Evolutionary conservation across 495 filamentous ascomycete species (phyloP).

Genomic region (Delitschia confertaspora): DNA sequence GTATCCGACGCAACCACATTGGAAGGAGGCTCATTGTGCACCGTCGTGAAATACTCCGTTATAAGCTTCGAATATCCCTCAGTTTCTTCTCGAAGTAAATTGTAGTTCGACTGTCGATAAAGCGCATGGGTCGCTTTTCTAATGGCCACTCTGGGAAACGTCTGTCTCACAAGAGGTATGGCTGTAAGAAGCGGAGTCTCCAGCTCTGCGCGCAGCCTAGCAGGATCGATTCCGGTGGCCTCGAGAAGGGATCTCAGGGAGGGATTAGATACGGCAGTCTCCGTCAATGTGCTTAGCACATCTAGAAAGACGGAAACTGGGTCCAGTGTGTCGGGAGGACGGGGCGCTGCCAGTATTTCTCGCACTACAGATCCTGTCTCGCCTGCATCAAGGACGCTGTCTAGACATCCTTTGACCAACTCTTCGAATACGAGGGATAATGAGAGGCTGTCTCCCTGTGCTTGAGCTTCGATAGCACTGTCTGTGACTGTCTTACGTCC

Average conservation of each 20-base stretch:
- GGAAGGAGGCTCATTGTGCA: slow-evolving; percentile 46
- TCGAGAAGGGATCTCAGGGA: slow-evolving; percentile 48
- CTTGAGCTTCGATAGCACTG: slow-evolving; percentile 44
- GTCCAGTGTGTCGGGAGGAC: slow-evolving; percentile 40
- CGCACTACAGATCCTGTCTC: slow-evolving; percentile 66
- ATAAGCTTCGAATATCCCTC: slow-evolving; percentile 89
- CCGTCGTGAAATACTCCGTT: slow-evolving; percentile 77
- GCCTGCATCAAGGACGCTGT: slow-evolving; percentile 52
- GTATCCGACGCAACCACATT: slow-evolving; percentile 59
- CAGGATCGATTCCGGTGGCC: slow-evolving; percentile 60
- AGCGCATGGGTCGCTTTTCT: slow-evolving; percentile 83
- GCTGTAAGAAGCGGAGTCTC: slow-evolving; percentile 65
- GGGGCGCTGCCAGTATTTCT: slow-evolving; percentile 58
- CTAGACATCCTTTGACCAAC: slow-evolving; percentile 61
- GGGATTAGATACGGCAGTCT: slow-evolving; percentile 47
- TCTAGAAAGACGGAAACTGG: slow-evolving; percentile 55
- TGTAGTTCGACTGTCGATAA: slow-evolving; percentile 94
- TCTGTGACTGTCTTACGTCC: slow-evolving; percentile 43
- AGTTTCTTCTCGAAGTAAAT: slow-evolving; percentile 87
- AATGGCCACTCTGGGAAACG: slow-evolving; percentile 72
- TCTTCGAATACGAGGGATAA: slow-evolving; percentile 77
- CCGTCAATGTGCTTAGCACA: slow-evolving; percentile 48
- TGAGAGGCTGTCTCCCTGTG: slow-evolving; percentile 54
- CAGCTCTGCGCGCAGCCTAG: slow-evolving; percentile 71
- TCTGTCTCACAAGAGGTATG: slow-evolving; percentile 70